Conservation (phyloP, 83 land plant genomes). For the Thuja plicata region DNA sequence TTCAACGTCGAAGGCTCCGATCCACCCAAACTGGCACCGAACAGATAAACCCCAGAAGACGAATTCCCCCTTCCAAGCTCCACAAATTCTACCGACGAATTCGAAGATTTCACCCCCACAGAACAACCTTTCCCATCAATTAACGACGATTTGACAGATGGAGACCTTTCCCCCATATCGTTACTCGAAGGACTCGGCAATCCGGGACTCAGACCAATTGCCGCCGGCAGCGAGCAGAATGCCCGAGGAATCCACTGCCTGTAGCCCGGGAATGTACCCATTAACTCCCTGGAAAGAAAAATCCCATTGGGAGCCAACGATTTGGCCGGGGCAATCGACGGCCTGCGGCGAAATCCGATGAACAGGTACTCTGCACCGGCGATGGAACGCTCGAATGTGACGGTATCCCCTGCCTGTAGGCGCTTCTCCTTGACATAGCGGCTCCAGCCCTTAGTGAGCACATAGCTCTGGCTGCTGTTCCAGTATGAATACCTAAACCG, state of each 20-base stretch:
- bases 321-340: background rate
- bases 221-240: background rate
- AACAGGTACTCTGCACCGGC: slow-evolving; percentile 39
- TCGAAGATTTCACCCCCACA: background rate
- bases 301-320: background rate
- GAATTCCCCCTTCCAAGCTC: background rate
- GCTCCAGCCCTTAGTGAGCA: slow-evolving; percentile 75
- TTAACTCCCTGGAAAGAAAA: background rate
- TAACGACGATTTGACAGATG: background rate
- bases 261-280: background rate
- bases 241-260: background rate
- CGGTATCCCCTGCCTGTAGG: slow-evolving; percentile 53
- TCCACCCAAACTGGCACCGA: background rate
- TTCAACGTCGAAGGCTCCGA: background rate
- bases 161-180: background rate
- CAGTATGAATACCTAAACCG: slow-evolving; percentile 70
- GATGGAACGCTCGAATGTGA: slow-evolving; percentile 33
- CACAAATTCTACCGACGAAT: background rate
- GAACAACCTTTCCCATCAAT: background rate
- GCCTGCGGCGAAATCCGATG: slow-evolving; percentile 39
- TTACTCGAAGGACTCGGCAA: background rate
- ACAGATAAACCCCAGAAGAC: background rate
- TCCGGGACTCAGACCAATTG: background rate
- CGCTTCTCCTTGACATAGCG: slow-evolving; percentile 68
- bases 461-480: slow-evolving; percentile 81